These are phyloP conservation scores for Raffaelea arxii DNA, from an alignment of 2,329 filamentous ascomycete species.

Conservation along the genomic window DNA sequence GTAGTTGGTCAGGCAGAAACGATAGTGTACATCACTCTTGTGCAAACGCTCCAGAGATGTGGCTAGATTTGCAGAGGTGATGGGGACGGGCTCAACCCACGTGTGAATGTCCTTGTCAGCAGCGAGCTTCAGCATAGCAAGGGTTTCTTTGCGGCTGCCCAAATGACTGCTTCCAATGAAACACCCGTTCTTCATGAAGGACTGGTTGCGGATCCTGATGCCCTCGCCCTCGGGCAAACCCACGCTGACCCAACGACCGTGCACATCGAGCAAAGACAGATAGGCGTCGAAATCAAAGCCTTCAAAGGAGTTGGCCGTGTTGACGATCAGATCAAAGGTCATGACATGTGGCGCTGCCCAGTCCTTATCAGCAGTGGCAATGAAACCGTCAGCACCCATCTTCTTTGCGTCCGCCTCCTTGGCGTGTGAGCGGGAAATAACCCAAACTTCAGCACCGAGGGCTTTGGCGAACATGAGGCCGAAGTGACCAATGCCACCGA, in stretches of 20 bases:
- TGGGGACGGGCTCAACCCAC: conserved; percentile 65
- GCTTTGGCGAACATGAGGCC: conserved; percentile 61
- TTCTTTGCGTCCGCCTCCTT: conserved; percentile 50
- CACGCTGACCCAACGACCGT: conserved; percentile 71
- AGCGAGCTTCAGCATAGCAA: conserved; percentile 63
- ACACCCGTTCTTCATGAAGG: conserved; percentile 65
- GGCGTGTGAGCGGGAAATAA: conserved; percentile 48
- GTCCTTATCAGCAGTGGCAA: conserved; percentile 46
- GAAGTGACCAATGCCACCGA: conserved; percentile 65
- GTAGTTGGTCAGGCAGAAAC: conserved; percentile 64
- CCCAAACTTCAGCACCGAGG: conserved; percentile 52
- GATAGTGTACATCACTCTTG: conserved; percentile 62
- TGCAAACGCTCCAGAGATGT: conserved; percentile 59
- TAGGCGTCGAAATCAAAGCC: conserved; percentile 62
- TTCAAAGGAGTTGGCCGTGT: conserved; percentile 60
- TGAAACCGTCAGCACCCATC: conserved; percentile 52
- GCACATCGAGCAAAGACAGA: conserved; percentile 70
- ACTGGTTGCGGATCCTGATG: conserved; percentile 61
- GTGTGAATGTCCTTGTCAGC: conserved; percentile 59
- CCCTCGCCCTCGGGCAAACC: conserved; percentile 71
- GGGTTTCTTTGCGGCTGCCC: conserved; percentile 58
- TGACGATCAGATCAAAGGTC: conserved; percentile 69
- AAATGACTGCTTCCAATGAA: conserved; percentile 63
- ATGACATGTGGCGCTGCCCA: conserved; percentile 48
- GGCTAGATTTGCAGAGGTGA: conserved; percentile 61